Base-by-base conservation (phyloP, 2,329 filamentous ascomycete species). In the Aschersonia sp. region DNA sequence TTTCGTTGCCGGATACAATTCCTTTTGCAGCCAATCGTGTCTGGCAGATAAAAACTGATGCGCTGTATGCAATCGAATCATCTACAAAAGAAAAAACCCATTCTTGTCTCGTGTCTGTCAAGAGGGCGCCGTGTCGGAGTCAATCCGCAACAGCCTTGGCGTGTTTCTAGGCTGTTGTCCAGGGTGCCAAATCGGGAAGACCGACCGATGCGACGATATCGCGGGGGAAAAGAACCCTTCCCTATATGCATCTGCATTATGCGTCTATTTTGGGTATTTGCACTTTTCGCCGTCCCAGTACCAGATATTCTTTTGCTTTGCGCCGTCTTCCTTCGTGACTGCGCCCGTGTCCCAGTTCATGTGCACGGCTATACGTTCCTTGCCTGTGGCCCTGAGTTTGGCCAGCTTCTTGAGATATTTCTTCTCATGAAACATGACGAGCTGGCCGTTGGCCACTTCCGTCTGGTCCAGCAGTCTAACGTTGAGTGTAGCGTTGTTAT, bases 261-360 rank as follows among this genome's bases (percentile, higher is more conserved):
- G 35, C 35, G 35, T 37, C 35, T 8, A 12, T 37, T 37, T 8
- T 37, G 35, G 35, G 35, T 9, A 37, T 5, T 37, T 37, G 35
- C 31, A 37, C 12, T 37, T 12, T 9, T 46, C 29, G 11, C 41
- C 45, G 30, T 46, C 45, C n/a, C 40, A 29, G 31, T 42, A 46
- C 11, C 12, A 46, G 12, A 46, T 46, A 2, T 46, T 46, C 45
- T 42, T 46, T 30, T 32, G 12, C 31, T 22, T 41, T 5, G 45
- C 45, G 22, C 45, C 45, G 9, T 46, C 45, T 22, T 46, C 45
- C 10, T 46, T 46, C 7, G 45, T 46, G 9, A 42, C 12, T 4
- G 42, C 10, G 14, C 22, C 30, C 12, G 45, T 42, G 30, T 46
- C 40, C 45, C 45, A 46, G 45, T 46, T 46, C 45, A 46, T 46